Base-by-base conservation (phyloP, 768 basidiomycete species). In the Pleurotus djamor region DNA sequence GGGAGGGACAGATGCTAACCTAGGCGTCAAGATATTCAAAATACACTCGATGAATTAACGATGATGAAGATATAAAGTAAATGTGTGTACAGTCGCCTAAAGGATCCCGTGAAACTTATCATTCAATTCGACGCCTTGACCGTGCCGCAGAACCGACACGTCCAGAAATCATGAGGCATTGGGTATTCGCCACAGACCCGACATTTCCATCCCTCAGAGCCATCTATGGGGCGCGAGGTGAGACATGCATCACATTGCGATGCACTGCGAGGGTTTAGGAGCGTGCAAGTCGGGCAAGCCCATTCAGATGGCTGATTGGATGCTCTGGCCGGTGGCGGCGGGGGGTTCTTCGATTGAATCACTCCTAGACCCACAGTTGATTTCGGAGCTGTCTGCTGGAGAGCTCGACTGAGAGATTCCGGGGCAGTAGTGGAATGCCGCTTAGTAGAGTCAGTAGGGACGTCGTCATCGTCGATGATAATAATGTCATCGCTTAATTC, bases 151-250 rank as follows among this genome's bases (percentile, higher is more conserved):
- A 78, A 81, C 13, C 72, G 71, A 74, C 94, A 95, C 50, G 85
- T 87, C 91, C 89, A 94, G 61, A 85, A 81, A 17, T 85, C 79
- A 61, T 83, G 81, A 2, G 82, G 79, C 69, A 86, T 88, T 28
- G 81, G 84, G 36, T 67, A 69, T 68, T 88, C 83, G 21, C 85
- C 84, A 62, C 91, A 94, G 17, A 76, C 72, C 9, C 75, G 68
- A 67, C 91, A 94, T 17, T 75, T 74, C 91, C 92, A 94, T 2
- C 81, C 83, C 43, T 68, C 69, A 48, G 64, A 61, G 5, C 60
- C 64, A 58, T 69, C 66, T 5, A 59, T 43, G 9, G 77, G 76
- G 43, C 71, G 72, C 21, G 54, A 67, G 45, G 67, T 74, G 65
- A 52, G 61, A 64, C 92, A 94, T 4, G 83, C 88, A 10, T 79